These are phyloP conservation scores for Pyrus betulifolia DNA, from an alignment of 306 rosid species.

Conservation along the genomic window DNA sequence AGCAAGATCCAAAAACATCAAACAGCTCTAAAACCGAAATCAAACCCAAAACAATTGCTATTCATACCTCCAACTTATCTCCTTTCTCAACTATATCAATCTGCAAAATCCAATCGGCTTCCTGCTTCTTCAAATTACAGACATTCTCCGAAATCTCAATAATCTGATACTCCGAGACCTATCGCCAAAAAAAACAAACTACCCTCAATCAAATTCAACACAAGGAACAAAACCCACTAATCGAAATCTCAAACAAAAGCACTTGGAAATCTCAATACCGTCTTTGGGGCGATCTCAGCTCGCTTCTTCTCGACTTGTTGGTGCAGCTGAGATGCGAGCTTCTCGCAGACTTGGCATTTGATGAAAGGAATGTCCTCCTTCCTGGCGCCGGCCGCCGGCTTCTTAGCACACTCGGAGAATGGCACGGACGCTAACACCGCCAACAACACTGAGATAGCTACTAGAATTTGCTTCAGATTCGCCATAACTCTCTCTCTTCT, in stretches of 20 bases:
- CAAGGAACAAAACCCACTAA: conserved; percentile 6
- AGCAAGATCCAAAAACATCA: background rate
- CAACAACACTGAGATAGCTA: conserved; percentile 31
- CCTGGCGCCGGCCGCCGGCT: conserved; percentile 53
- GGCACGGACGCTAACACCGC: conserved; percentile 45
- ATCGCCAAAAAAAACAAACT: conserved; percentile 9
- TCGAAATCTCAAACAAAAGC: conserved; percentile 4
- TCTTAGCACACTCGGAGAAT: conserved; percentile 50
- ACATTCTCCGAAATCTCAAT: conserved; percentile 93
- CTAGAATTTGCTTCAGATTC: conserved; percentile 38
- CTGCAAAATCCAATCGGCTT: conserved; percentile 90
- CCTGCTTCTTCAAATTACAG: conserved; percentile 81
- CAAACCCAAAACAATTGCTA: conserved; percentile 10
- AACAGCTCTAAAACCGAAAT: background rate
- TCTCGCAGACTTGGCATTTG: conserved; percentile 87
- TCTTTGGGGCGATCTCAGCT: conserved; percentile 77
- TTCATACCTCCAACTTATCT: conserved; percentile 54
- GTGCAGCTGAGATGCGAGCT: conserved; percentile 65
- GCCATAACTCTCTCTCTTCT: conserved; percentile 8
- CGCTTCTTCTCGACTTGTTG: conserved; percentile 60
- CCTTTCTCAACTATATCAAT: conserved; percentile 78
- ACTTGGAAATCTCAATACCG: conserved; percentile 35
- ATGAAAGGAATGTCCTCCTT: conserved; percentile 79
- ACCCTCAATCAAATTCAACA: conserved; percentile 7
- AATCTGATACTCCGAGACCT: conserved; percentile 88